Evolutionary conservation across 176 grass and related monocot species (phyloP), one percentile per base, ranked within the genome.

Genomic region (Carex scoparia): DNA sequence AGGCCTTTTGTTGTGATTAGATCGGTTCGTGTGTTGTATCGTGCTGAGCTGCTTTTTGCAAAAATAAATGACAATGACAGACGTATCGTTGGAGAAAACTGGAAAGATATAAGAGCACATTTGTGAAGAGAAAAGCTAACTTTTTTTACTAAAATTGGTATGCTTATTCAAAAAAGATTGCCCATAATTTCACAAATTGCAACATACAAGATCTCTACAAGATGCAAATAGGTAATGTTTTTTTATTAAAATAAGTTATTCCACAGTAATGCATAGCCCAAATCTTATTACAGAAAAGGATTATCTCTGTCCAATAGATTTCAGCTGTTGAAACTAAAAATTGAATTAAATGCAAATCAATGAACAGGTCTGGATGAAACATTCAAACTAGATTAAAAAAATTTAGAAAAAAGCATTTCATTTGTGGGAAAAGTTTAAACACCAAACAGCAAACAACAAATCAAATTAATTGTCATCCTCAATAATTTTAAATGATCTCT

Each of bases 391-490:
- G 5, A 81, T 33, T 2, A 60, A 59, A 80, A 80, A 15, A 6
- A 33, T 35, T 3, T 14, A 69, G 37, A 69, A 69, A 37, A 10
- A 69, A 2, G 10, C 68, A 33, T 59, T 81, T 81, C 31, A 38
- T n/a, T 81, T 51, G 15, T 10, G 44, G 23, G 28, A 81, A 40
- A 32, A 79, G 11, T 1, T 4, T 44, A n/a, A 53, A 13, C 51
- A 78, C n/a, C 73, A 78, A 78, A 56, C 11, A 46, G 32, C 28
- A 59, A 65, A 55, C 10, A 44, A 57, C 28, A 60, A 65, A 65
- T 56, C n/a, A 81, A 60, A 61, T 91, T 32, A 89, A 60, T 87
- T 80, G 81, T 86, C 79, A 59, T 89, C 68, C 73, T 90, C 88
- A 12, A 84, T 84, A 84, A 88, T 65, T 61, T 86, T 89, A 37